Evolutionary conservation across 2,329 filamentous ascomycete genomes (phyloP).

Genomic region (Cytospora chrysosperma): DNA sequence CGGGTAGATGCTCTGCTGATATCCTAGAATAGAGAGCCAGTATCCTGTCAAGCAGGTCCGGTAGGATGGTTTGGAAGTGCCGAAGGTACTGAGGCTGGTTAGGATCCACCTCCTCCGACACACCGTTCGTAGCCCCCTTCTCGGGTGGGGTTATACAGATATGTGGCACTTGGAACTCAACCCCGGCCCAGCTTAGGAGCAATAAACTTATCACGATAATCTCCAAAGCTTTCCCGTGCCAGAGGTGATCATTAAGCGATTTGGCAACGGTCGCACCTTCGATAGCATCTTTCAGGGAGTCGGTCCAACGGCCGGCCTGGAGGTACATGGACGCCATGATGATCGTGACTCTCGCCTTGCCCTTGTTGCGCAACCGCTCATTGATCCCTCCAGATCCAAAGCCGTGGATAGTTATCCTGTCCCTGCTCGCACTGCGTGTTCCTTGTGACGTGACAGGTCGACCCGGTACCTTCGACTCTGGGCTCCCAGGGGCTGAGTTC

Average conservation of each 20-base stretch:
- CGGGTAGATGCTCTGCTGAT: slow-evolving; percentile 68
- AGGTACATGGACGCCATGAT: slow-evolving; percentile 84
- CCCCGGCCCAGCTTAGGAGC: slow-evolving; percentile 77
- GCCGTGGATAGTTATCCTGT: slow-evolving; percentile 65
- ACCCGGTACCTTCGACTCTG: slow-evolving; percentile 38
- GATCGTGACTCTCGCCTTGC: slow-evolving; percentile 75
- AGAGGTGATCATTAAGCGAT: slow-evolving; percentile 85
- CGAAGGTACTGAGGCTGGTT: slow-evolving; percentile 53
- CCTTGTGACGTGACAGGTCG: slow-evolving; percentile 35
- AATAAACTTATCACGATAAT: slow-evolving; percentile 80
- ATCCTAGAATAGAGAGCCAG: slow-evolving; percentile 70
- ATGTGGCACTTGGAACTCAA: slow-evolving; percentile 75
- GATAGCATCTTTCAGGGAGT: slow-evolving; percentile 78
- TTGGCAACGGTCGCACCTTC: slow-evolving; percentile 78
- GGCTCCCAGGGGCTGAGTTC: slow-evolving; percentile 39
- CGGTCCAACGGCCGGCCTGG: slow-evolving; percentile 84
- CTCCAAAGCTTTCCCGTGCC: slow-evolving; percentile 94
- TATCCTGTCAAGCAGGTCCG: slow-evolving; percentile 74
- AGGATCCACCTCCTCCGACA: slow-evolving; percentile 42
- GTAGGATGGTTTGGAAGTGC: slow-evolving; percentile 59
- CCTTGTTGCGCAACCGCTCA: slow-evolving; percentile 76
- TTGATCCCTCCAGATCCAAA: slow-evolving; percentile 70
- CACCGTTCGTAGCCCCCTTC: slow-evolving; percentile 34
- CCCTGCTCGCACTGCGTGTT: slow-evolving; percentile 38
- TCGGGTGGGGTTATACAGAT: slow-evolving; percentile 55